Base-by-base conservation (phyloP, 495 filamentous ascomycete genomes). In the Hyphodiscus hymeniophilus region DNA sequence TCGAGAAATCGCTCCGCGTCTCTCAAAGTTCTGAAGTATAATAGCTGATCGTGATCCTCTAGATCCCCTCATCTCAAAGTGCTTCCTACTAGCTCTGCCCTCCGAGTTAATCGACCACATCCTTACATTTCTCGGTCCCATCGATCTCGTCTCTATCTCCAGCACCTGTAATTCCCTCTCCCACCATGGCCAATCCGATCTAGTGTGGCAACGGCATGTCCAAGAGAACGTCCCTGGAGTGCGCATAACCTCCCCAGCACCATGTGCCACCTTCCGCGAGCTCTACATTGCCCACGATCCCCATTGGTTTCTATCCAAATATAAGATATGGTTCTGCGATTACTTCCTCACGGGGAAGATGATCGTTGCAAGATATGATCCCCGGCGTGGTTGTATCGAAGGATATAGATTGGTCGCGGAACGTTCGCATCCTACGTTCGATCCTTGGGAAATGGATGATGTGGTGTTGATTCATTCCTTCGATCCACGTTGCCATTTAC, bases 251-350 rank as follows among this genome's bases (percentile, higher is more conserved):
- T 60, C 65, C 1, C 71, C 82, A 1, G 70, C 70, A 3, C 78
- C 79, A 0, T 87, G 75, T 54, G 51, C 58, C 5, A 79, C 72
- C 13, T 90, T 77, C 60, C 76, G 72, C 46, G 73, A 77, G 21
- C 72, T 97, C 5, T 95, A 84, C 54, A 64, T 75, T 26, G 73
- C 81, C 22, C 82, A 90, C 59, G 73, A 90, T 45, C 82, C 84
- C 1, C 81, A 81, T 55, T 94, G 92, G 85, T 96, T 94, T 56
- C 72, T 97, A 0, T 70, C 85, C 0, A 74, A 74, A 47, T 66
- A 86, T 51, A 88, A 85, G 64, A 63, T 97, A 33, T 97, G 91
- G 91, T 89, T 94, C 56, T 75, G 78, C 26, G 89, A 95, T 63
- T 72, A 61, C 21, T 71, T 76, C n/a, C 66, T 79, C 22, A 73